Evolutionary conservation across 345 rosid genomes (phyloP).

Genomic region (Brassica carinata): DNA sequence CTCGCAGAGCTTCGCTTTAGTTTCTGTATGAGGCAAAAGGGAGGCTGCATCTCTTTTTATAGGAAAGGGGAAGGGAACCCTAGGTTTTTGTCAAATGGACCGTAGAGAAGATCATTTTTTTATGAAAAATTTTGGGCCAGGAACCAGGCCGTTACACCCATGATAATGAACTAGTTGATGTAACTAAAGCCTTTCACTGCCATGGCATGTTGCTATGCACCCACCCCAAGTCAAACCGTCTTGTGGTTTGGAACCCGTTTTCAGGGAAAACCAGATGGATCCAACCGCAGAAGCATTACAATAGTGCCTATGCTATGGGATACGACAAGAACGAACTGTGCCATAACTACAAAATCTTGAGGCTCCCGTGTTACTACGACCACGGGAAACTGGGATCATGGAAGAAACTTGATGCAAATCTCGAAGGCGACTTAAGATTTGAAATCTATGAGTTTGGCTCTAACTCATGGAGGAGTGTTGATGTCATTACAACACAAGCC

Average conservation of each 20-base stretch:
- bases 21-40: too few species aligned
- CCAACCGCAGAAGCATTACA: neutral
- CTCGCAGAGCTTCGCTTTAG: too few species aligned
- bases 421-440: neutral
- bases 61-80: too few species aligned
- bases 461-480: neutral
- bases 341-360: neutral
- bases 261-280: neutral
- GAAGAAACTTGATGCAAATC: neutral
- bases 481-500: neutral
- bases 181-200: neutral
- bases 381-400: neutral
- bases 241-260: neutral
- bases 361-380: neutral
- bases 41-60: too few species aligned
- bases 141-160: neutral
- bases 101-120: too few species aligned
- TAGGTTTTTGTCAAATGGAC: too few species aligned
- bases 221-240: neutral
- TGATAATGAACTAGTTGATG: neutral
- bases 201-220: neutral
- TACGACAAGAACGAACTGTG: neutral
- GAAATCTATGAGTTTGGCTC: neutral
- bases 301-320: neutral
- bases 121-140: too few species aligned